Conservation (phyloP, 2,329 filamentous ascomycete species). For the Alternaria brassicicola region DNA sequence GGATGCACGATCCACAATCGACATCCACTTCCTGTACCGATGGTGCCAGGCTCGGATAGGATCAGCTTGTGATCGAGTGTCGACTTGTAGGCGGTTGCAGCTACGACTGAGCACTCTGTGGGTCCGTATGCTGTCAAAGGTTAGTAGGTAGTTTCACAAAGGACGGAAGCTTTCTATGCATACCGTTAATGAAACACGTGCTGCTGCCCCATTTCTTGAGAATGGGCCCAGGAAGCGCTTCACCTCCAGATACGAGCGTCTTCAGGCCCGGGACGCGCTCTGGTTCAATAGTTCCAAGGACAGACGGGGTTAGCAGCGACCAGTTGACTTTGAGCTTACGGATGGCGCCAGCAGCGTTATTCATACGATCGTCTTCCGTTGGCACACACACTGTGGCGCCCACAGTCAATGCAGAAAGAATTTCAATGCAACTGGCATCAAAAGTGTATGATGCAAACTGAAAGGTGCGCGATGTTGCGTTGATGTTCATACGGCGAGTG, state of each 20-base stretch:
- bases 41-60: constrained; percentile 35
- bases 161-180: constrained; percentile 34
- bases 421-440: constrained; percentile 62
- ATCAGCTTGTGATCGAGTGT: constrained; percentile 33
- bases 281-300: constrained; percentile 49
- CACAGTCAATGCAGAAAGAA: constrained; percentile 58
- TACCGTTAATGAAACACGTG: constrained; percentile 53
- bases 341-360: constrained; percentile 56
- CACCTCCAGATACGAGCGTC: constrained; percentile 53
- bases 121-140: constrained; percentile 36
- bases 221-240: constrained; percentile 49
- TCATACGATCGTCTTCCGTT: constrained; percentile 61
- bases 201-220: constrained; percentile 53
- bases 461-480: constrained; percentile 62
- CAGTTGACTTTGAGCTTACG: constrained; percentile 36
- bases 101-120: constrained; percentile 41
- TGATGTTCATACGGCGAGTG: constrained; percentile 51
- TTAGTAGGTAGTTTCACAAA: not conserved
- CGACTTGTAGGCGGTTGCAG: constrained; percentile 31
- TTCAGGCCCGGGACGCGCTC: constrained; percentile 51
- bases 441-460: constrained; percentile 59
- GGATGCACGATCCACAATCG: constrained; percentile 52
- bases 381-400: constrained; percentile 62
- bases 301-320: constrained; percentile 41
- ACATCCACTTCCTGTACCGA: constrained; percentile 41